Base-by-base conservation (phyloP, 176 grass and related monocot species). In the Oropetium thomaeum region DNA sequence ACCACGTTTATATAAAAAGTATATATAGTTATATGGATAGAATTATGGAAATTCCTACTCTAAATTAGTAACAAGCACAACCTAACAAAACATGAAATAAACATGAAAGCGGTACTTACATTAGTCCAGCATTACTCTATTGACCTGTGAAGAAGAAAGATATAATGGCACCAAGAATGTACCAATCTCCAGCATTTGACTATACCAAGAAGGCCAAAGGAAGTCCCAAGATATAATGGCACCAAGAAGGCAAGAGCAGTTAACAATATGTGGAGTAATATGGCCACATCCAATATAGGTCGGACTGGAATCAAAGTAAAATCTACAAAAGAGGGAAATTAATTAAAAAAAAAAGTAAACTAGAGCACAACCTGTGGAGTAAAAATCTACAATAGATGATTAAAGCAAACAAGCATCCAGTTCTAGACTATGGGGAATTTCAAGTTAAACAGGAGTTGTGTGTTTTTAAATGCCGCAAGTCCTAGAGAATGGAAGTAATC, bases 261-360 rank as follows among this genome's bases (percentile, higher is more conserved):
- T 96, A 76, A 92, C 89, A 82, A 89, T 89, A 60, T 96, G 92
- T 73, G 89, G 86, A 26, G 74, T 85, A 42, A 96, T 89, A 75
- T 92, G 86, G 65, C 92, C 92, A 34, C 92, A 96, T 22, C 92
- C 89, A 63, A 96, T 73, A 74, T 92, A 96, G 11, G 92, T 96
- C 10, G 92, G 92, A 58, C 92, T 96, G 59, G 87, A 96, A 65
- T 96, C 92, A 87, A 96, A 96, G 57, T 96, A 96, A 79, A 96
- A 96, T 64, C 89, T 96, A 77, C 87, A 44, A 65, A 65, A 51
- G 31, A 19, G 1, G 39, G 8, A 43, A 43, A n/a, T 52, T n/a
- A 52, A 6, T n/a, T 1, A 47, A 4, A 22, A n/a, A 52, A 5
- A 22, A 22, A 1, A 0, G 22, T 22, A 27, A 7, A 25, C 23